These are phyloP conservation scores for Datisca glomerata DNA, from an alignment of 306 rosid genomes.

Conservation along the genomic window DNA sequence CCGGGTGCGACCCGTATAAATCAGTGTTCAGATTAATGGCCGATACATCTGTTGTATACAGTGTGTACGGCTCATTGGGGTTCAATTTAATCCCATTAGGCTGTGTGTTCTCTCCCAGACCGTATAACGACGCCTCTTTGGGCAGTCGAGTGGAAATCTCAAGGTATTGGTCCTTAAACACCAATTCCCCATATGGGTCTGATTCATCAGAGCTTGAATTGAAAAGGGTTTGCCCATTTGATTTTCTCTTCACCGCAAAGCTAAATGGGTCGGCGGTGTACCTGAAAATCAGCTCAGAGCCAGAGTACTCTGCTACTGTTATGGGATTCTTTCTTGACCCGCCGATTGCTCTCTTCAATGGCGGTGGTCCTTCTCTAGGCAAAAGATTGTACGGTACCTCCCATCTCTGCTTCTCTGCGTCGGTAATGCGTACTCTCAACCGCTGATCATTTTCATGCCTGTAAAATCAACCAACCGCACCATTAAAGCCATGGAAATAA, in stretches of 20 bases:
- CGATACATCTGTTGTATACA: conserved; percentile 67
- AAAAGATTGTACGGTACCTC: conserved; percentile 81
- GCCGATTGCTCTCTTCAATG: conserved; percentile 27
- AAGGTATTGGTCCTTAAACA: conserved; percentile 89
- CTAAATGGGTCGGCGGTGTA: conserved; percentile 68
- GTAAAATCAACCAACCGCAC: neutral
- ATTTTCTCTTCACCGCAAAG: conserved; percentile 57
- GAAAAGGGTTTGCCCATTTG: conserved; percentile 66
- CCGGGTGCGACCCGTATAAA: conserved; percentile 86
- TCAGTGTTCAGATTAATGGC: conserved; percentile 86
- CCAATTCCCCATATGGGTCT: conserved; percentile 51
- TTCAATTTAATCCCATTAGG: conserved; percentile 83
- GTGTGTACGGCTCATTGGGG: conserved; percentile 78
- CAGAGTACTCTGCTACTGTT: conserved; percentile 43
- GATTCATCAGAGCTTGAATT: conserved; percentile 36
- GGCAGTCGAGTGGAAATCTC: conserved; percentile 85
- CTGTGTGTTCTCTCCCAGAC: conserved; percentile 86
- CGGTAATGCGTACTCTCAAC: conserved; percentile 81
- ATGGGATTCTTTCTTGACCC: conserved; percentile 25
- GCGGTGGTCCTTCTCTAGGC: conserved; percentile 66
- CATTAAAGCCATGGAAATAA: neutral
- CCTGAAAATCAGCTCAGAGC: conserved; percentile 57
- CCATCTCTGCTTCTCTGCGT: conserved; percentile 73
- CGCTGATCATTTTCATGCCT: conserved; percentile 78
- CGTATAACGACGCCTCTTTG: conserved; percentile 65